phyloP scores from a whole-genome alignment of 352 stramenopile genomes.

The Phytophthora macrochlamydospora region DNA sequence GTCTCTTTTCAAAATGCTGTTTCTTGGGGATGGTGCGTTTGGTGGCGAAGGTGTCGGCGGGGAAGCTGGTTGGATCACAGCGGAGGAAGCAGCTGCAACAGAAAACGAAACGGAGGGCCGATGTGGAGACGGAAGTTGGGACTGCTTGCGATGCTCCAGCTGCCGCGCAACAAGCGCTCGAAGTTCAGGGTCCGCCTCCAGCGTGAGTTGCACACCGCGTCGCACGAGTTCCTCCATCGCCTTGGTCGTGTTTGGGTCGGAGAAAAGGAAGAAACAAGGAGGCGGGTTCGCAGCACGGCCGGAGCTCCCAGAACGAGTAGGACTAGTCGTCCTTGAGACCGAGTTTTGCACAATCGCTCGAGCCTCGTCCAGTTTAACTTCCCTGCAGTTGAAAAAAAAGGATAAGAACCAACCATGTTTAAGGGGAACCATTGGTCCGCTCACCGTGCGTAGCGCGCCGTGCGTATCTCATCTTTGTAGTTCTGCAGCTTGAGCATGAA shows the following conservation, averaged over 20 bases:
- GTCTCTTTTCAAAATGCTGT: constrained; percentile 30
- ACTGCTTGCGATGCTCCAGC: constrained; percentile 30
- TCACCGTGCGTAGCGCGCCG: constrained; percentile 57
- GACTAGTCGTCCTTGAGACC: background rate
- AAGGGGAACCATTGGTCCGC: constrained; percentile 1
- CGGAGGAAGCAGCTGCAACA: background rate
- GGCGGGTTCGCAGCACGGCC: constrained; percentile 15
- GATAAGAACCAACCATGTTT: background rate
- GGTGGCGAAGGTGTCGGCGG: constrained; percentile 8
- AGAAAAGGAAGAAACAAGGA: constrained; percentile 63
- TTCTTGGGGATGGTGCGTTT: constrained; percentile 20
- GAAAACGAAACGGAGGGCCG: constrained; percentile 37
- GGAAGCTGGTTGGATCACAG: background rate
- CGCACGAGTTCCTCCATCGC: constrained; percentile 67
- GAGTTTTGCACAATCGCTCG: constrained; percentile 74
- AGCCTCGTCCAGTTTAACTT: constrained; percentile 72
- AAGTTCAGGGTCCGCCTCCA: constrained; percentile 71
- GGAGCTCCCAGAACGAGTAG: constrained; percentile 6
- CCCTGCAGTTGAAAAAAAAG: constrained; percentile 19
- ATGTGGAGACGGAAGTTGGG: constrained; percentile 19
- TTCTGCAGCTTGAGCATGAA: constrained; percentile 46
- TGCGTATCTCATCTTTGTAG: constrained; percentile 58
- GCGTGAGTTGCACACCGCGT: constrained; percentile 65
- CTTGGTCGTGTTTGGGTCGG: constrained; percentile 25
- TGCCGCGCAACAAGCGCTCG: constrained; percentile 54